phyloP scores from a whole-genome alignment of 1,284 basidiomycete species.

The Anthracocystis setariae region DNA sequence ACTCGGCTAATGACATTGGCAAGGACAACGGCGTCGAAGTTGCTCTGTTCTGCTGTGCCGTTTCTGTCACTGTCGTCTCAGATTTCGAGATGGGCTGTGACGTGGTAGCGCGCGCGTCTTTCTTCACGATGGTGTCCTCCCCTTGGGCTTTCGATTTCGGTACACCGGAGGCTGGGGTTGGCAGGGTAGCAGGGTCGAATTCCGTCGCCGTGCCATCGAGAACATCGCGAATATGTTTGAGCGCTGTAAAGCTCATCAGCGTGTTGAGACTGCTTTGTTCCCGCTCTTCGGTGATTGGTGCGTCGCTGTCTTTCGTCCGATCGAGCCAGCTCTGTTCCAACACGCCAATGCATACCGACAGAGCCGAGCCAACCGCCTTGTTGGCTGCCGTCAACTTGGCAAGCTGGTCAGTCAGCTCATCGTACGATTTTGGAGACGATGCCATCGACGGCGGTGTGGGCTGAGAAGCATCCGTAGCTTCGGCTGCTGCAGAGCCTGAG shows the following conservation, averaged over 20 bases:
- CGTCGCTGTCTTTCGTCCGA: not conserved
- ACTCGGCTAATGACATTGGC: constrained; percentile 74
- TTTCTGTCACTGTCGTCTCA: not conserved
- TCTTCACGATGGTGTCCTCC: not conserved
- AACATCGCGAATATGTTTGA: constrained; percentile 61
- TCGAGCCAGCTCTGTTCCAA: constrained; percentile 45
- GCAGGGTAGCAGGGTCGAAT: constrained; percentile 50
- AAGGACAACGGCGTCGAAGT: not conserved
- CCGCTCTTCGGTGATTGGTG: constrained; percentile 3
- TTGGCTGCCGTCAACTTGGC: constrained; percentile 38
- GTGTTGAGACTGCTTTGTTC: constrained; percentile 36
- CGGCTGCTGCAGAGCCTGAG: not conserved
- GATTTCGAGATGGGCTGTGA: not conserved
- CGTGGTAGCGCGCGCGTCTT: not conserved
- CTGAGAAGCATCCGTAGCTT: not conserved
- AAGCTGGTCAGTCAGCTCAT: constrained; percentile 18
- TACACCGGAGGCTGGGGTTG: not conserved
- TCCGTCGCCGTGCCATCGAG: constrained; percentile 48
- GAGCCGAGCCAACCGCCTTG: constrained; percentile 45
- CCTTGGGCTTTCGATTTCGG: not conserved
- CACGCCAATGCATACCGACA: constrained; percentile 42
- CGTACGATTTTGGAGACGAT: constrained; percentile 2
- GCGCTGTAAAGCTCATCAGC: constrained; percentile 54
- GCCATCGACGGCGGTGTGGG: not conserved
- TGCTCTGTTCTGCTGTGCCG: not conserved